A percentile compares a stretch with the other conserved stretches of the same genome.
phyloP scores from a whole-genome alignment of 2,329 filamentous ascomycete species.

The Aspergillus jensenii region DNA sequence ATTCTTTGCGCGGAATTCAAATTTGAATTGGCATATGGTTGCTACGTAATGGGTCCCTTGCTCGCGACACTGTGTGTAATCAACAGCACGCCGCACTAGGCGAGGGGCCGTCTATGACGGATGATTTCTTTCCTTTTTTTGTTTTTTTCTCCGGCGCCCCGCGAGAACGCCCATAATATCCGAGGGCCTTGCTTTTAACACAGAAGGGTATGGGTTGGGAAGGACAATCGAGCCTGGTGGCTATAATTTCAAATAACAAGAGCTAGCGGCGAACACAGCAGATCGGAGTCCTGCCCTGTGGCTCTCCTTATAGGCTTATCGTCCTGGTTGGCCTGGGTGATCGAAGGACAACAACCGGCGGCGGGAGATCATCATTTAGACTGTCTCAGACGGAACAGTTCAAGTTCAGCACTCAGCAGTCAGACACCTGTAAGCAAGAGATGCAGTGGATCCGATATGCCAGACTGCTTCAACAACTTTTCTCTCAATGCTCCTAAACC shows the following conservation, averaged over 20 bases:
- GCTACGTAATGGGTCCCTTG: neutral
- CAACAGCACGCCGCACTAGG: slow-evolving; percentile 13
- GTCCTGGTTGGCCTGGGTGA: neutral
- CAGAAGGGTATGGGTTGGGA: neutral
- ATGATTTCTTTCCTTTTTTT: neutral
- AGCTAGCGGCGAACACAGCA: neutral
- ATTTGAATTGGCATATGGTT: neutral
- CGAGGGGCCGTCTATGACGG: neutral
- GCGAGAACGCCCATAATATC: neutral
- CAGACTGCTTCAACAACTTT: neutral
- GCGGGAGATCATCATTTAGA: slow-evolving; percentile 24
- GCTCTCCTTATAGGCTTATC: neutral
- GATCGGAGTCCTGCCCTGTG: neutral
- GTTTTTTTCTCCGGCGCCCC: neutral
- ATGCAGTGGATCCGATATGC: neutral
- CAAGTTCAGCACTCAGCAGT: neutral
- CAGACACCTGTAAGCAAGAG: slow-evolving; percentile 1
- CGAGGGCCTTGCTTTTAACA: slow-evolving; percentile 1
- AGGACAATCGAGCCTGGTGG: neutral
- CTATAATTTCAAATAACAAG: neutral
- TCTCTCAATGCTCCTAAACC: too few species aligned
- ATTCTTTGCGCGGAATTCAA: slow-evolving; percentile 1
- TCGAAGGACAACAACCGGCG: slow-evolving; percentile 3
- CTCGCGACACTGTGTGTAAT: slow-evolving; percentile 11
- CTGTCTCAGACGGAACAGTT: neutral